These are phyloP conservation scores for Mercurialis annua DNA, from an alignment of 345 rosid genomes.

Conservation along the genomic window DNA sequence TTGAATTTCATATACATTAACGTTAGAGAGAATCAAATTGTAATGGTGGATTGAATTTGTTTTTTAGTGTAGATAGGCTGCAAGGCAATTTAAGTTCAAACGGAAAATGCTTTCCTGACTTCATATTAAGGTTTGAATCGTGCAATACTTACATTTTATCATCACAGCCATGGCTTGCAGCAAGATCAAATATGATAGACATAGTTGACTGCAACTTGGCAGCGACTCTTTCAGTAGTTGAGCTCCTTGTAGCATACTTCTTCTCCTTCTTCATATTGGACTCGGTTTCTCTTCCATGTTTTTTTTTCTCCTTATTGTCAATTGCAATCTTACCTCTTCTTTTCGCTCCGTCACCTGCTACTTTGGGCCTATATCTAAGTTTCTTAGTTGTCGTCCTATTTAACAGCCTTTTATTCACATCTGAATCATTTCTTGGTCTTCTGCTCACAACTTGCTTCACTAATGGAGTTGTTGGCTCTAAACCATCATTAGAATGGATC, in stretches of 20 bases:
- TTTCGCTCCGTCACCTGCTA: conserved; percentile 18
- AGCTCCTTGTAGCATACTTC: neutral
- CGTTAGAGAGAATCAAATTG: no score
- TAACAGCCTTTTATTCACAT: neutral
- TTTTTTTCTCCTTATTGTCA: conserved; percentile 8
- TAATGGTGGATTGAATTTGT: no score
- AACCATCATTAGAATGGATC: neutral
- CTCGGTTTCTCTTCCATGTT: conserved; percentile 4
- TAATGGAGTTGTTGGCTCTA: conserved; percentile 2
- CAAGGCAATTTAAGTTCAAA: neutral
- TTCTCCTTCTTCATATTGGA: conserved; percentile 2
- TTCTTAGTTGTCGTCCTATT: neutral
- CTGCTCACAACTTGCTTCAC: neutral
- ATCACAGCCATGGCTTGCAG: no score
- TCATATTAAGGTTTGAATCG: neutral
- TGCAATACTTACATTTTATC: no score
- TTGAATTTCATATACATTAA: no score
- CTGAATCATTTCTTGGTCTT: neutral
- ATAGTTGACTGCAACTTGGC: no score
- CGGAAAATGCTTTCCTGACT: neutral
- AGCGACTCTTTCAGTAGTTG: neutral
- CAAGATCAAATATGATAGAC: no score
- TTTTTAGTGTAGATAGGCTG: no score
- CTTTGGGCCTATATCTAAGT: conserved; percentile 31
- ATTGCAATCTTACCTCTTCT: neutral